Conservation (phyloP, 768 basidiomycete species). For the Suillus paluster region DNA sequence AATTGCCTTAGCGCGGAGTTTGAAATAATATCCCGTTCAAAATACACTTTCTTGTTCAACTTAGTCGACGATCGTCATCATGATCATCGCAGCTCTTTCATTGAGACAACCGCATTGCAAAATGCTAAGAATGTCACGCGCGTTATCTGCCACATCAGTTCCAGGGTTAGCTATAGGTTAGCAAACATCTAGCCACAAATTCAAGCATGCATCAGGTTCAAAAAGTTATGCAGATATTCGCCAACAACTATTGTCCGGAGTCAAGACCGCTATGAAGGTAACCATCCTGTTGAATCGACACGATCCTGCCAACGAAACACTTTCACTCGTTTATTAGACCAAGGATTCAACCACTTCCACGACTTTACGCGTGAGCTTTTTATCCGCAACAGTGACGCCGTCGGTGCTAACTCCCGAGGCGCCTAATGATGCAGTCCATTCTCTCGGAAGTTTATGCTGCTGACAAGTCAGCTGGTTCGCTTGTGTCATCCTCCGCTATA, state of each 20-base stretch:
- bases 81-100: background rate
- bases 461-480: conserved; percentile 57
- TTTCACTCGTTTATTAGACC: conserved; percentile 41
- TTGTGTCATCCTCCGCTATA: conserved; percentile 52
- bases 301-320: background rate
- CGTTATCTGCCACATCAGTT: background rate
- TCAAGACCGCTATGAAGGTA: conserved; percentile 76
- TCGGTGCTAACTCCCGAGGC: background rate
- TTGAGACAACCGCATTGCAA: background rate
- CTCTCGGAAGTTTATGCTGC: conserved; percentile 70
- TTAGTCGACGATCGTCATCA: background rate
- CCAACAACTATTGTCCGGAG: conserved; percentile 50
- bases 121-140: background rate
- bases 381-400: background rate
- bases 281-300: conserved; percentile 7
- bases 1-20: background rate
- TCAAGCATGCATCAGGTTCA: background rate
- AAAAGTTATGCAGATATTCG: conserved; percentile 51
- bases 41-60: no score
- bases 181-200: background rate
- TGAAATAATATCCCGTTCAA: background rate
- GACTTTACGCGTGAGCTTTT: conserved; percentile 55
- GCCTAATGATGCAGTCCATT: conserved; percentile 51
- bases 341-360: conserved; percentile 62
- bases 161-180: conserved; percentile 2